Evolutionary conservation across 805 yeast genomes (phyloP), one percentile per base, ranked within the genome.

Genomic region (Wickerhamomyces pijperi): DNA sequence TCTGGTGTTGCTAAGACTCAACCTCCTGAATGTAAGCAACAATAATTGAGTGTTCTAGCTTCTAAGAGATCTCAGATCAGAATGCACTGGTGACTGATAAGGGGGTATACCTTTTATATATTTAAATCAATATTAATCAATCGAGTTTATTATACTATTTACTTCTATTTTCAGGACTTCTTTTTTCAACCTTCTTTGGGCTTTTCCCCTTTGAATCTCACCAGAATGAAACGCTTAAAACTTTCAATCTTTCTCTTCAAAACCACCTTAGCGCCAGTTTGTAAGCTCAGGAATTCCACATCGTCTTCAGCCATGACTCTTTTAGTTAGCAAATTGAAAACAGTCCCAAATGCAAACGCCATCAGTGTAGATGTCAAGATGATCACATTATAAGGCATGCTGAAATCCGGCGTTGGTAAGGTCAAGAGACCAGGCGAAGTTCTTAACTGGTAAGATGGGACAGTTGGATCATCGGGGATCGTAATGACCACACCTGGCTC

Each of bases 311-410:
- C 74, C 0, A 87, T 78, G 11, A 83, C 72, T 50, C 76, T 68
- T 51, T 87, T 84, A 7, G 79, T 76, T 35, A 92, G 54, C 39
- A 87, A 63, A 52, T 90, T 88, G 63, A 78, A 87, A 2, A 88
- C 53, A 0, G 90, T 76, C 8, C 97, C 97, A 62, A 88, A 90
- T 0, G 90, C 79, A 42, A 92, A 64, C 1, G 97, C 86, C 85
- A 92, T 82, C 6, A 87, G 81, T 0, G 98, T 92, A 7, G 95
- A 84, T 0, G 97, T 84, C 45, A 92, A 66, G 35, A 92, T 92
- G 44, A 92, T 90, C 33, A 92, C 98, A 51, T 92, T 92, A 58
- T 92, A 92, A 1, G 98, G 98, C 98, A 92, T 92, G 45, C 95
- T 83, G 61, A 92, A 92, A 62, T 92, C 98, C 0, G 98, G 98